Base-by-base conservation (phyloP, 2,329 filamentous ascomycete genomes). In the Pseudocercospora eumusae region DNA sequence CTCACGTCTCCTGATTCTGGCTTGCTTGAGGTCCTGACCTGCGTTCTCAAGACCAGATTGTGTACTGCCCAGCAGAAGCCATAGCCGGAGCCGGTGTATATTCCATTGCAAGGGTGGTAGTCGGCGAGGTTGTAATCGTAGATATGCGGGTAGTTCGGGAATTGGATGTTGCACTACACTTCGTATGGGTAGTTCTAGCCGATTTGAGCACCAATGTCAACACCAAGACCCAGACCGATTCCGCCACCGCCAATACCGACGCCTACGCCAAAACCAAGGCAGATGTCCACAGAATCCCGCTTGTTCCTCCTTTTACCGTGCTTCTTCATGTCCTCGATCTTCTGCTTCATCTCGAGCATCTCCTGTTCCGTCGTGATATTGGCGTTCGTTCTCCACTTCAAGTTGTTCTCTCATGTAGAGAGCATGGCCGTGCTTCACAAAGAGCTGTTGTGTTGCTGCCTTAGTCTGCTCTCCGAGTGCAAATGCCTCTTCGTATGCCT, bases 271-370 rank as follows among this genome's bases (percentile, higher is more conserved):
- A 45, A n/a, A 45, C 18, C 18, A n/a, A 45, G 18, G 4, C 42
- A 18, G 11, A 21, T 20, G 18, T 23, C 42, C 6, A 44, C 2
- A 44, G 20, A n/a, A 10, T 44, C 40, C 15, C 40, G 40, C 40
- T 44, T 44, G 3, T 6, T 44, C 15, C 8, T 21, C 20, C 13
- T 6, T 18, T 45, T 45, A 9, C 15, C 13, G 33, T 45, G 9
- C 21, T 45, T 20, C 42, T 21, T 45, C 9, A 45, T 2, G 9
- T 45, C 57, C 20, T 53, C 57, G 18, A 28, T 47, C 45, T 53
- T 53, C 47, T 59, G 25, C n/a, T 53, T 27, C 45, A 52, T 18
- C 5, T 40, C 11, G n/a, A 20, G 8, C 57, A 53, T 52, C 10
- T 60, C 50, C 1, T 47, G 20, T 11, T 13, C 9, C 6, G 25